A percentile compares a stretch with the other conserved stretches of the same genome.
phyloP scores from a whole-genome alignment of 352 stramenopile species.

The Pythium dissimile region DNA sequence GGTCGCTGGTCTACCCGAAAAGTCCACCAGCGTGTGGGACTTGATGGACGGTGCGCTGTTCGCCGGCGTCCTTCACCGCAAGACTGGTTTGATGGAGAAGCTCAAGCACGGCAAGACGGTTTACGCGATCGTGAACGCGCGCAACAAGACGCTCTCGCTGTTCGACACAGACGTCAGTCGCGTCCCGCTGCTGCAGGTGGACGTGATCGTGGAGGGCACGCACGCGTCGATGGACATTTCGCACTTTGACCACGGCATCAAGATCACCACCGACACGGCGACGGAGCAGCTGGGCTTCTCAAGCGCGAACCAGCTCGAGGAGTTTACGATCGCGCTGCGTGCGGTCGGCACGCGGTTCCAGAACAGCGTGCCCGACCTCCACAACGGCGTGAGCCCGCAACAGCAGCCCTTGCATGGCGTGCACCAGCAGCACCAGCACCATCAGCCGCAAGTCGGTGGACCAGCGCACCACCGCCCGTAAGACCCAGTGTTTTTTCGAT shows the following conservation, averaged over 20 bases:
- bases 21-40: conserved; percentile 17
- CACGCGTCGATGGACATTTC: conserved; percentile 16
- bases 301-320: conserved; percentile 34
- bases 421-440: background rate
- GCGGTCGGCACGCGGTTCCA: conserved; percentile 27
- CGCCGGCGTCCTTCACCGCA: conserved; percentile 41
- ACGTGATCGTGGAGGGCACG: background rate
- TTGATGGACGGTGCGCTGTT: conserved; percentile 17
- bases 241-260: conserved; percentile 40
- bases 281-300: conserved; percentile 17
- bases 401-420: too few relatives aligned
- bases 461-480: too few relatives aligned
- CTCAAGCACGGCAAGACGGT: conserved; percentile 59
- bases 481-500: too few relatives aligned
- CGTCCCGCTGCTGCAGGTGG: conserved; percentile 29
- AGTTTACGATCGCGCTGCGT: conserved; percentile 43
- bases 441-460: background rate
- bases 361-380: background rate
- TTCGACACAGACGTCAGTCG: conserved; percentile 29
- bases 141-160: conserved; percentile 38
- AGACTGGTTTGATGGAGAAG: conserved; percentile 41
- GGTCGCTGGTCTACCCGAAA: conserved; percentile 34
- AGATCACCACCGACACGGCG: conserved; percentile 30
- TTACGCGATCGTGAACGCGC: conserved; percentile 42
- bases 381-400: background rate